Conservation (phyloP, 2,329 filamentous ascomycete genomes). For the Colletotrichum spinosum region DNA sequence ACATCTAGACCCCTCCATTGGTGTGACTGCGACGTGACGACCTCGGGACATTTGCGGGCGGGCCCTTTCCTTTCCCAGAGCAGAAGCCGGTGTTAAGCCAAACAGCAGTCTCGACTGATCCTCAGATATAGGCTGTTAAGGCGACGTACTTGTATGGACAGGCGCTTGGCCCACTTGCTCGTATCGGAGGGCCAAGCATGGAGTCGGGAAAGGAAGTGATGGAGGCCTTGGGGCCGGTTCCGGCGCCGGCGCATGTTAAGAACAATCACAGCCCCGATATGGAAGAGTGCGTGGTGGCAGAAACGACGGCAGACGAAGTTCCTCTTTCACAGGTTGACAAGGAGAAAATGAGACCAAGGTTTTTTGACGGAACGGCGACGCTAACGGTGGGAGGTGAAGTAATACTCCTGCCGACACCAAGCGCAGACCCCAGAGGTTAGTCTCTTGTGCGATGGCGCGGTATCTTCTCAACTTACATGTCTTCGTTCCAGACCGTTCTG, state of each 20-base stretch:
- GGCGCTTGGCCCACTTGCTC: too few relatives aligned
- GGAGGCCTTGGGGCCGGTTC: too few relatives aligned
- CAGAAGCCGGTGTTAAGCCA: not conserved
- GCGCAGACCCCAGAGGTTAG: constrained; percentile 40
- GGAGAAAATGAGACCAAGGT: constrained; percentile 8
- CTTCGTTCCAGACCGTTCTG: not conserved
- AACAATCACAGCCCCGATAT: not conserved
- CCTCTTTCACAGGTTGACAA: not conserved
- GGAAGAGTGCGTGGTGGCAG: constrained; percentile 1
- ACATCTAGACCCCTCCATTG: not conserved
- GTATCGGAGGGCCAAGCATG: not conserved
- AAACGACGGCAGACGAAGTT: not conserved
- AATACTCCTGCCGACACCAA: constrained; percentile 41
- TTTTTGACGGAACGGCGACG: constrained; percentile 29
- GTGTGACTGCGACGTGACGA: constrained; percentile 3
- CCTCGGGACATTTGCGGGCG: not conserved
- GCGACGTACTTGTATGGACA: too few relatives aligned
- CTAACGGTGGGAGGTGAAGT: constrained; percentile 25
- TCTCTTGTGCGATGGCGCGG: not conserved
- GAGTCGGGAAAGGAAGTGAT: not conserved
- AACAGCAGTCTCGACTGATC: not conserved
- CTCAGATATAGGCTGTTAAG: not conserved
- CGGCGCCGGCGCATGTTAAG: not conserved
- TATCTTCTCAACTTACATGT: too few relatives aligned
- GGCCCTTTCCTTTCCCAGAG: not conserved